Evolutionary conservation across 2,329 filamentous ascomycete genomes (phyloP).

Genomic region (Microsporum audouinii): DNA sequence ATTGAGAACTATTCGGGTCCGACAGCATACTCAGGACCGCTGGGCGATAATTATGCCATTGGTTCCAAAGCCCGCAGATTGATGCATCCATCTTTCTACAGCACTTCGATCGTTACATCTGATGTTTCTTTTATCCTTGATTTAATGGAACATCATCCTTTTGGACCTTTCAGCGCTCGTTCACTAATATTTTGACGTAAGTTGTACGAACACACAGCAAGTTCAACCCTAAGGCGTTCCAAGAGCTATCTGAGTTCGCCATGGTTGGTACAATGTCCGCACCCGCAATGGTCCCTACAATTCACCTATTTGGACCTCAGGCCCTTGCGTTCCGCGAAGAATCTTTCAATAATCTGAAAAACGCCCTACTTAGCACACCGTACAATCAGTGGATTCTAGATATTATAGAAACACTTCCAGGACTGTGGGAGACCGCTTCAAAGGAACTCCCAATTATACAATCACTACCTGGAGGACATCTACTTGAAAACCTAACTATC

Average conservation of each 20-base stretch:
- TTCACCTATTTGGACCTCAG: slow-evolving; percentile 6
- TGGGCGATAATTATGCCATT: slow-evolving; percentile 2
- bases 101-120: not conserved
- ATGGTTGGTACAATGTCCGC: slow-evolving; percentile 2
- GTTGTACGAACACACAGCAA: slow-evolving; percentile 1
- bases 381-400: slow-evolving; percentile 15
- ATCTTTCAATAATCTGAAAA: not conserved
- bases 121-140: not conserved
- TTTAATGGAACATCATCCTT: not conserved
- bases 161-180: not conserved
- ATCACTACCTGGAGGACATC: not conserved
- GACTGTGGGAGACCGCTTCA: slow-evolving; percentile 12
- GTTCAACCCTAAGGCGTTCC: not conserved
- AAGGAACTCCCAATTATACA: slow-evolving; percentile 13
- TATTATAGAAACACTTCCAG: slow-evolving; percentile 13
- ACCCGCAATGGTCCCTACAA: not conserved
- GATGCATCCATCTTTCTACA: not conserved
- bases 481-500: slow-evolving; percentile 9
- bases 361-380: not conserved
- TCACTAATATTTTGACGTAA: slow-evolving; percentile 1
- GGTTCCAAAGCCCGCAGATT: not conserved
- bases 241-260: not conserved
- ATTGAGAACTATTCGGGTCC: not conserved
- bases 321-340: slow-evolving; percentile 4
- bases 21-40: slow-evolving; percentile 1